Conservation (phyloP, 148 eudicot genomes). For the Vaccinium macrocarpon region DNA sequence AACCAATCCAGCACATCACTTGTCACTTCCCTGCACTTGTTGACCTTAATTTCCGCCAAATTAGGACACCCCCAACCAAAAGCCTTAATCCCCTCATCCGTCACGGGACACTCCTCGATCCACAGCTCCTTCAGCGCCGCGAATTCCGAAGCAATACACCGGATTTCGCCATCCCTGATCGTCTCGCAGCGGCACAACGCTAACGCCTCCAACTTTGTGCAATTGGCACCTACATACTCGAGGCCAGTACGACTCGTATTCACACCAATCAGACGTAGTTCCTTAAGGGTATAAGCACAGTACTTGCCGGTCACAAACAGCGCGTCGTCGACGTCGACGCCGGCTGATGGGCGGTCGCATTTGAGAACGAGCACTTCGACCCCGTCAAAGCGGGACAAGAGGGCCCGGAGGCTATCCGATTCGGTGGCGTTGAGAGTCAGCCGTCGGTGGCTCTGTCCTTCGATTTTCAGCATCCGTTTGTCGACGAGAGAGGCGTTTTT, state of each 20-base stretch:
- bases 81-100: constrained; percentile 60
- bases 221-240: constrained; percentile 50
- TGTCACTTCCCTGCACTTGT: constrained; percentile 69
- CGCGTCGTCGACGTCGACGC: constrained; percentile 32
- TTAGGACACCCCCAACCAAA: constrained; percentile 73
- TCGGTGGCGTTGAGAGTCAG: constrained; percentile 34
- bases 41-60: constrained; percentile 73
- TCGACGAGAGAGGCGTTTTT: constrained; percentile 36
- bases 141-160: constrained; percentile 57
- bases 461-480: constrained; percentile 37
- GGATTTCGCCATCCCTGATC: constrained; percentile 62
- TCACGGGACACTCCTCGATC: constrained; percentile 65
- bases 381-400: constrained; percentile 49
- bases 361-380: constrained; percentile 47
- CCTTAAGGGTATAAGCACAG: constrained; percentile 41
- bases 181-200: constrained; percentile 71
- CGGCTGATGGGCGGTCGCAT: constrained; percentile 33
- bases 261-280: constrained; percentile 66
- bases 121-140: constrained; percentile 66
- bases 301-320: constrained; percentile 46
- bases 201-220: constrained; percentile 53
- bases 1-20: constrained; percentile 48
- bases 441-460: constrained; percentile 49
- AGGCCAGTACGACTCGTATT: constrained; percentile 47
- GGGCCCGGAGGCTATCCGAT: constrained; percentile 26